Evolutionary conservation across 495 filamentous ascomycete genomes (phyloP).

Genomic region (Rusavskia elegans): DNA sequence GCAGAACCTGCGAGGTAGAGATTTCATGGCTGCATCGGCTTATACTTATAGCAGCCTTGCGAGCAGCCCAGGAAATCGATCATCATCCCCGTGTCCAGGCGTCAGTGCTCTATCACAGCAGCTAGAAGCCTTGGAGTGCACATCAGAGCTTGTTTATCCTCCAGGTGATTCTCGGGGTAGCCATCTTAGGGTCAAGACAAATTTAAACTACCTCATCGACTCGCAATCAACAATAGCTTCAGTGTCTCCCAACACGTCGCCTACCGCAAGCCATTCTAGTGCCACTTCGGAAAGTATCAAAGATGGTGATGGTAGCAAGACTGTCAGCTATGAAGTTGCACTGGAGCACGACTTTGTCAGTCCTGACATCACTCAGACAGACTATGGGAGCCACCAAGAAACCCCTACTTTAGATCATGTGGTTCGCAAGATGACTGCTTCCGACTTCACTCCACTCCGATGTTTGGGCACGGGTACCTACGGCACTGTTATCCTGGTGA

Average conservation of each 20-base stretch:
- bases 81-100: conserved; percentile 41
- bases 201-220: conserved; percentile 29
- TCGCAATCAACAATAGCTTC: conserved; percentile 5
- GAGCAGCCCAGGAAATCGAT: conserved; percentile 41
- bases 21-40: conserved; percentile 14
- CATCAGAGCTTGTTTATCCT: background rate
- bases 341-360: conserved; percentile 80
- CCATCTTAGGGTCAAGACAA: conserved; percentile 6
- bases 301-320: conserved; percentile 32
- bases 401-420: conserved; percentile 23
- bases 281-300: conserved; percentile 38
- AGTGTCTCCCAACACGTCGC: conserved; percentile 23
- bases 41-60: conserved; percentile 19
- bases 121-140: conserved; percentile 41
- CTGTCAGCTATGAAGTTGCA: conserved; percentile 76
- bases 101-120: conserved; percentile 68
- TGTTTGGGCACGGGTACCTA: conserved; percentile 94
- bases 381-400: conserved; percentile 6
- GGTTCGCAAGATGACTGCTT: conserved; percentile 72
- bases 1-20: conserved; percentile 26
- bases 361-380: conserved; percentile 36
- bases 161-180: background rate
- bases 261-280: conserved; percentile 34
- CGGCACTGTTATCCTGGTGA: conserved; percentile 84
- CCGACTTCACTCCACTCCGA: conserved; percentile 83